Evolutionary conservation across 2,329 filamentous ascomycete genomes (phyloP).

Genomic region (Thermoascus crustaceus): DNA sequence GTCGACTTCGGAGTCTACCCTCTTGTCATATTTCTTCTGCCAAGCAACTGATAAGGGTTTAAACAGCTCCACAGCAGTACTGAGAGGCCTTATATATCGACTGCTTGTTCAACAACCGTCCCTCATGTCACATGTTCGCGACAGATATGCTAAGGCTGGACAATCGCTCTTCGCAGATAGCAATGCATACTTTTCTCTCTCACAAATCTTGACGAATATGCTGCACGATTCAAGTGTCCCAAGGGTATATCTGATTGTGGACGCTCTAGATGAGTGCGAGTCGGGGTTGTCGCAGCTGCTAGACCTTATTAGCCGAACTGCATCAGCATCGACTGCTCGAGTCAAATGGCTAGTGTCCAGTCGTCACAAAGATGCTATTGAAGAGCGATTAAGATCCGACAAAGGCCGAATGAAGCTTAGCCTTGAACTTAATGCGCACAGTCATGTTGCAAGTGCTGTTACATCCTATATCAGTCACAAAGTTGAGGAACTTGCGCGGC

Average conservation of each 20-base stretch:
- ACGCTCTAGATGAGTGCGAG: slow-evolving; percentile 43
- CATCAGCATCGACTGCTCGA: no score
- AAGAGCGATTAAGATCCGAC: not conserved
- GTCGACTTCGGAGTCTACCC: no score
- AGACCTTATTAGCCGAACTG: no score
- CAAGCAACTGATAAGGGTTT: slow-evolving; percentile 30
- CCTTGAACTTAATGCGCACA: slow-evolving; percentile 29
- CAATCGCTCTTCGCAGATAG: slow-evolving; percentile 31
- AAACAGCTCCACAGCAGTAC: slow-evolving; percentile 33
- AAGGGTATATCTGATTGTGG: slow-evolving; percentile 32
- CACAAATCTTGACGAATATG: slow-evolving; percentile 32
- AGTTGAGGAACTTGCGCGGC: slow-evolving; percentile 19
- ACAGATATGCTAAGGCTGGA: slow-evolving; percentile 27
- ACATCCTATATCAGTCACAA: slow-evolving; percentile 30
- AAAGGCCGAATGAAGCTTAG: not conserved
- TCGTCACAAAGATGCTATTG: slow-evolving; percentile 2
- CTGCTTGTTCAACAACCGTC: slow-evolving; percentile 18
- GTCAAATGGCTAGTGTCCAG: slow-evolving; percentile 5
- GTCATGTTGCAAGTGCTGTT: slow-evolving; percentile 28
- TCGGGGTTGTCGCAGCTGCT: no score
- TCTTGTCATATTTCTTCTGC: slow-evolving; percentile 26
- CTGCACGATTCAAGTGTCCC: slow-evolving; percentile 26
- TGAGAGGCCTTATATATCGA: slow-evolving; percentile 38
- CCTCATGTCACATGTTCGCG: slow-evolving; percentile 20
- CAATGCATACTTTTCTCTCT: slow-evolving; percentile 32